Percentiles rank a stretch among this genome's conserved stretches.
These are phyloP conservation scores for Pseudogymnoascus sp. DNA, from an alignment of 2,329 filamentous ascomycete genomes.

Conservation along the genomic window DNA sequence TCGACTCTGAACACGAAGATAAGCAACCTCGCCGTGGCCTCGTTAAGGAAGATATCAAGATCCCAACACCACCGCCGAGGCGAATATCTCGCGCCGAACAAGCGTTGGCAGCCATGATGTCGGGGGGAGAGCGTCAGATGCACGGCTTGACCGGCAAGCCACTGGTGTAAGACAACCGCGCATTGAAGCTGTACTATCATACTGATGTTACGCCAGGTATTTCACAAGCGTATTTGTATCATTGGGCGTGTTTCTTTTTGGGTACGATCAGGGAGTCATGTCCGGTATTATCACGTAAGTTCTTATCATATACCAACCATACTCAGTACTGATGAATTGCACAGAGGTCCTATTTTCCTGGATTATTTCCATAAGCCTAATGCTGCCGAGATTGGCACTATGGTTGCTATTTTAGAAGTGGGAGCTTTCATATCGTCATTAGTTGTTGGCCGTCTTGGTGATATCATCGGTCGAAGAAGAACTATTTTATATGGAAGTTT, in stretches of 20 bases:
- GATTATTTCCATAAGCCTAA: conserved; percentile 89
- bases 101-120: conserved; percentile 78
- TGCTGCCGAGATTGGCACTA: conserved; percentile 82
- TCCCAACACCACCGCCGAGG: conserved; percentile 62
- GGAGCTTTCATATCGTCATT: conserved; percentile 89
- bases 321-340: conserved; percentile 18
- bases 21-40: conserved; percentile 36
- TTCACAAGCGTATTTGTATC: conserved; percentile 92
- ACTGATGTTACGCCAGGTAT: conserved; percentile 51
- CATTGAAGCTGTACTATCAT: conserved; percentile 15
- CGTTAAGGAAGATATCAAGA: conserved; percentile 71
- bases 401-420: conserved; percentile 94
- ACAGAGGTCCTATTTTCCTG: conserved; percentile 77
- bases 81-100: conserved; percentile 62
- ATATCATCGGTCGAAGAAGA: conserved; percentile 79
- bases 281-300: conserved; percentile 63
- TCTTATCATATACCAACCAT: neutral
- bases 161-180: conserved; percentile 61
- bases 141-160: conserved; percentile 94
- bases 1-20: conserved; percentile 36
- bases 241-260: conserved; percentile 80
- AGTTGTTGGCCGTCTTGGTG: conserved; percentile 78
- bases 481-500: conserved; percentile 92
- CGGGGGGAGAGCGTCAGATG: conserved; percentile 66
- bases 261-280: conserved; percentile 88